These are phyloP conservation scores for Aphanoascus verrucosus DNA, from an alignment of 2,329 filamentous ascomycete genomes.

Conservation along the genomic window DNA sequence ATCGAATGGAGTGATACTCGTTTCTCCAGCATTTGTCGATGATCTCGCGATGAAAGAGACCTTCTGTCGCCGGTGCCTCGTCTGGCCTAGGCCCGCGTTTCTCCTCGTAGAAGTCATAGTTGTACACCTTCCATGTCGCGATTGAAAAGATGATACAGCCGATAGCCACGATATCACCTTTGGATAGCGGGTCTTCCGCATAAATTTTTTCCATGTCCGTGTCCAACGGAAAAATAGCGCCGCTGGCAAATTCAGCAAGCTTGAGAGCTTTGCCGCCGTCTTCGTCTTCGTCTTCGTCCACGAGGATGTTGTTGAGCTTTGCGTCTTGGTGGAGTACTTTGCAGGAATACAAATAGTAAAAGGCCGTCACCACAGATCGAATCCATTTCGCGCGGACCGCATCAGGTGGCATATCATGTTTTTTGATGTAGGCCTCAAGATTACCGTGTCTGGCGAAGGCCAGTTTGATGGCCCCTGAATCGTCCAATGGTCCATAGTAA, in stretches of 20 bases:
- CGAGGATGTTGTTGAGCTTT: conserved; percentile 16
- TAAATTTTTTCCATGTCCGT: conserved; percentile 14
- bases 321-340: conserved; percentile 16
- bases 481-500: conserved; percentile 12
- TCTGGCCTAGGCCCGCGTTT: conserved; percentile 10
- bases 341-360: conserved; percentile 15
- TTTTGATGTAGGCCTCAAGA: conserved; percentile 12
- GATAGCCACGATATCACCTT: conserved; percentile 15
- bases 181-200: conserved; percentile 13
- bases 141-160: conserved; percentile 17
- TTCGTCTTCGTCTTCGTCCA: conserved; percentile 4
- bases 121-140: conserved; percentile 12
- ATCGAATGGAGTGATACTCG: conserved; percentile 9
- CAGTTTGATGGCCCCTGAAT: conserved; percentile 16
- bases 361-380: conserved; percentile 10
- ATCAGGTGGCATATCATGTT: conserved; percentile 12
- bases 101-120: conserved; percentile 15
- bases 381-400: conserved; percentile 13
- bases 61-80: conserved; percentile 11
- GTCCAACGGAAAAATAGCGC: conserved; percentile 13
- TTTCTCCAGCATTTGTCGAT: conserved; percentile 14
- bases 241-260: conserved; percentile 14
- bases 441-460: conserved; percentile 14
- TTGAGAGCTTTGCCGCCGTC: background rate
- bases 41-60: conserved; percentile 6